Percentiles rank a stretch among this genome's conserved stretches.
Conservation (phyloP, 2,329 filamentous ascomycete genomes). For the Orbilia javanica region DNA sequence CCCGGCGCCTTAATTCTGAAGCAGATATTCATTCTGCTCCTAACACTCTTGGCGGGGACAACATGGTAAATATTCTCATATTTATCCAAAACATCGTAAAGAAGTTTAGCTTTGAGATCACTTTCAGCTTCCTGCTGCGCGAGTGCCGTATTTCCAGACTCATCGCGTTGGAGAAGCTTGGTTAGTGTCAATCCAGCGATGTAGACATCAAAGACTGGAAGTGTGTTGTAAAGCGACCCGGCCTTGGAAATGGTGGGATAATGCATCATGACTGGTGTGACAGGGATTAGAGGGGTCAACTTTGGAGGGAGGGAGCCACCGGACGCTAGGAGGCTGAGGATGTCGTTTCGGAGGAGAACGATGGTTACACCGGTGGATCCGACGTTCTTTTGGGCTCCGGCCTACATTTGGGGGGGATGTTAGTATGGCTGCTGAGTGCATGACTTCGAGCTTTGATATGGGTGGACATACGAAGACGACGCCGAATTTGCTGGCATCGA, state of each 20-base stretch:
- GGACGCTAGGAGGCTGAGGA: conserved; percentile 78
- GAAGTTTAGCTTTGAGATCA: conserved; percentile 78
- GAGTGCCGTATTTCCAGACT: conserved; percentile 73
- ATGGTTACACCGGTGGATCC: conserved; percentile 88
- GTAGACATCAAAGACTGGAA: conserved; percentile 95
- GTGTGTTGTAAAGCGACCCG: conserved; percentile 94
- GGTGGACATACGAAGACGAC: conserved; percentile 78
- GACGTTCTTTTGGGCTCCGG: conserved; percentile 93
- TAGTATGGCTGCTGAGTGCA: conserved; percentile 8
- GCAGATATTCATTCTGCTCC: conserved; percentile 95
- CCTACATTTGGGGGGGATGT: conserved; percentile 63
- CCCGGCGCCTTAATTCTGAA: conserved; percentile 76
- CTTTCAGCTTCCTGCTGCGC: conserved; percentile 81
- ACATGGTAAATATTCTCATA: conserved; percentile 80
- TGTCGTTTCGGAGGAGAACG: conserved; percentile 82
- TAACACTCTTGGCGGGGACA: conserved; percentile 79
- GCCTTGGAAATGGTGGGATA: conserved; percentile 91
- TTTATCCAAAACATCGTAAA: conserved; percentile 83
- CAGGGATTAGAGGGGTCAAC: conserved; percentile 79
- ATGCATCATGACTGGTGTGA: conserved; percentile 82
- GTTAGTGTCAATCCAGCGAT: conserved; percentile 90
- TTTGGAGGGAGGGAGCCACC: conserved; percentile 72
- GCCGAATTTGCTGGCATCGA: conserved; percentile 83
- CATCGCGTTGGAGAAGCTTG: conserved; percentile 71
- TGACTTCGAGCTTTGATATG: background rate